These are phyloP conservation scores for Penicillium glabrum DNA, from an alignment of 2,329 filamentous ascomycete genomes.

Conservation along the genomic window DNA sequence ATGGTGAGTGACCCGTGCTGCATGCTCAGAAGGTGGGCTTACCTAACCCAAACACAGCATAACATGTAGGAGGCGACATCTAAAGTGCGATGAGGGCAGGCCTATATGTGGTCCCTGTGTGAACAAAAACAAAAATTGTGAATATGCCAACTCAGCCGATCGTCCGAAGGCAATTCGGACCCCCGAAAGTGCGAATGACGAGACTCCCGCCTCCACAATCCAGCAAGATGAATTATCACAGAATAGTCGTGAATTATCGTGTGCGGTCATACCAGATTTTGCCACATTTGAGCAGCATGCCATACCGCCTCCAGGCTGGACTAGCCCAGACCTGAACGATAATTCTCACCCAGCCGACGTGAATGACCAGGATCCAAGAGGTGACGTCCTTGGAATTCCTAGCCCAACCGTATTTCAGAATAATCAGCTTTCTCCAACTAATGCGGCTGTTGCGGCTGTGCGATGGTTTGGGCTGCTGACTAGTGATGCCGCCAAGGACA, in stretches of 20 bases:
- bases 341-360: background rate
- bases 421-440: constrained; percentile 2
- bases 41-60: constrained; percentile 4
- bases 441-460: constrained; percentile 17
- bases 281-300: background rate
- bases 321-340: background rate
- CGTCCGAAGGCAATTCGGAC: background rate
- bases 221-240: background rate
- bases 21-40: background rate
- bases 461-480: constrained; percentile 24
- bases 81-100: constrained; percentile 29
- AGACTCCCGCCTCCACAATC: background rate
- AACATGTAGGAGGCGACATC: constrained; percentile 24
- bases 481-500: constrained; percentile 20
- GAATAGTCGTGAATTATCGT: background rate
- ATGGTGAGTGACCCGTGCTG: constrained; percentile 10
- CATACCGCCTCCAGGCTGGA: background rate
- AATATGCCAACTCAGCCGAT: constrained; percentile 3
- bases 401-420: background rate
- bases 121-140: constrained; percentile 19
- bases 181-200: background rate
- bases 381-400: background rate
- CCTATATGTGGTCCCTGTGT: constrained; percentile 24
- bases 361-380: background rate
- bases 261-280: background rate